Conservation (phyloP, 1,284 basidiomycete species). For the Leccinum subspadiceum region DNA sequence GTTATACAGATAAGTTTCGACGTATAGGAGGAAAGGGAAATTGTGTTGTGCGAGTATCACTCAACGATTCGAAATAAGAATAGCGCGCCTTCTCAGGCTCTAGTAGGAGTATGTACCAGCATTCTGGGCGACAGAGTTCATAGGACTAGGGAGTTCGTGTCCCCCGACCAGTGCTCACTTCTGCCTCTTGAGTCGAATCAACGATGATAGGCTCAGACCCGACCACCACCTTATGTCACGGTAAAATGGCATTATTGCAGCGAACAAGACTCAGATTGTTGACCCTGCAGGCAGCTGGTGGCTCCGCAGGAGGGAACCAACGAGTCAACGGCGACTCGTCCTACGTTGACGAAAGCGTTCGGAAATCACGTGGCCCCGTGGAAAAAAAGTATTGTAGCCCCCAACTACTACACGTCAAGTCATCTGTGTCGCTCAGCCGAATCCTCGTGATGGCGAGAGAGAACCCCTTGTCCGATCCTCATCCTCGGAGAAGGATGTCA, state of each 20-base stretch:
- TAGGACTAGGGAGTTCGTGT: too few species aligned
- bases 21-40: conserved; percentile 1
- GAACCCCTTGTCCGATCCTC: too few species aligned
- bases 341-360: too few species aligned
- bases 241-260: conserved; percentile 6
- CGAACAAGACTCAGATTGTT: conserved; percentile 2
- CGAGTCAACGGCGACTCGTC: neutral
- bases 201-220: neutral
- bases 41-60: neutral
- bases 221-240: neutral
- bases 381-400: conserved; percentile 3
- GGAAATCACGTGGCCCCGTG: conserved; percentile 11
- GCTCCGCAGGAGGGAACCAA: neutral
- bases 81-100: too few species aligned
- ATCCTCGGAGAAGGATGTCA: too few species aligned
- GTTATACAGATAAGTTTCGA: conserved; percentile 5
- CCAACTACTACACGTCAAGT: conserved; percentile 1
- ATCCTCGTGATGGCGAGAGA: too few species aligned
- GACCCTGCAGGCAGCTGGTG: neutral
- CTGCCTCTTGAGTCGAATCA: neutral
- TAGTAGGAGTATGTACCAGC: too few species aligned
- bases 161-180: too few species aligned
- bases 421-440: too few species aligned
- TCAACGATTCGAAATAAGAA: too few species aligned
- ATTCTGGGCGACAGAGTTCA: too few species aligned